These are phyloP conservation scores for Dictyostelium brefeldianum DNA, from an alignment of 78 protist genomes.

Conservation along the genomic window DNA sequence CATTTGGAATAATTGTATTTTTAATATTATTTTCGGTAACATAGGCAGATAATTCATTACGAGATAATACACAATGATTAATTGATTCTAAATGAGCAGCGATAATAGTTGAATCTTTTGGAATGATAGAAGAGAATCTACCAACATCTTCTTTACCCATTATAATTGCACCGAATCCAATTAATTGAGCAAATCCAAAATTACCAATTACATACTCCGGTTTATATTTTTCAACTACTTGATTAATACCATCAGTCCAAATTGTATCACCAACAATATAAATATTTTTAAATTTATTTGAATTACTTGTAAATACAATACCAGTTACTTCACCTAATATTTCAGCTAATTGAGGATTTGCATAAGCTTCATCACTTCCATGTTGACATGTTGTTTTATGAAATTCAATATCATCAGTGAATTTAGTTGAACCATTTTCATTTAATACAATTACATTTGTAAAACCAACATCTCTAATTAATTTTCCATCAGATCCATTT, in stretches of 20 bases:
- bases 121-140: neutral
- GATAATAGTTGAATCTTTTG: neutral
- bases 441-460: neutral
- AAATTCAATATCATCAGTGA: neutral
- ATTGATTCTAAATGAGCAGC: neutral
- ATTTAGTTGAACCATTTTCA: neutral
- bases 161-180: neutral
- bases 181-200: neutral
- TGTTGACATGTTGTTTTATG: slow-evolving; percentile 6
- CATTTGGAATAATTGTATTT: neutral
- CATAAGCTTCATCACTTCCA: neutral
- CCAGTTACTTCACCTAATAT: neutral
- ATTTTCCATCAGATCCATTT: neutral
- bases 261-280: slow-evolving; percentile 10
- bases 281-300: neutral
- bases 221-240: neutral
- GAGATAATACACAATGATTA: neutral
- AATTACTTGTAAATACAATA: neutral
- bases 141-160: neutral
- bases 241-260: neutral
- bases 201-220: neutral
- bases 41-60: neutral
- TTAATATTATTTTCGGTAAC: neutral
- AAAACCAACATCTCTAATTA: neutral
- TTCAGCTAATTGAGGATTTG: neutral